Evolutionary conservation across 176 grass and related monocot genomes (phyloP).

Genomic region (Oryza meyeriana): DNA sequence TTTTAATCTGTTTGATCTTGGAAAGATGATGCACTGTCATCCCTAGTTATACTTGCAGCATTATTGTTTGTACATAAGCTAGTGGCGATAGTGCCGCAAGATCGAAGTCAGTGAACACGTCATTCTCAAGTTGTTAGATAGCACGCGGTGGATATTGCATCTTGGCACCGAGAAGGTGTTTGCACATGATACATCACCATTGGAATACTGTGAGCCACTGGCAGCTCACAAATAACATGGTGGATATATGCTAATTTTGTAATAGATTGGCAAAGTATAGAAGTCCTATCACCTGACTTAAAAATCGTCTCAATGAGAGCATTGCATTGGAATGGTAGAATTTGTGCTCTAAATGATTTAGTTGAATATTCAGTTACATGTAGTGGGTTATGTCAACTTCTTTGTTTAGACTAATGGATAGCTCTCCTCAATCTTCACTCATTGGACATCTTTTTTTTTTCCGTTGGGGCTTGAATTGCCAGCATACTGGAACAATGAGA

Average conservation of each 20-base stretch:
- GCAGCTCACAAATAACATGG: not conserved
- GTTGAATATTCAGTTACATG: constrained; percentile 5
- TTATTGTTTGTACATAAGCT: not conserved
- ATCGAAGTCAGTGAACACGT: not conserved
- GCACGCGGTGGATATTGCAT: not conserved
- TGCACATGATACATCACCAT: not conserved
- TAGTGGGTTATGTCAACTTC: constrained; percentile 1
- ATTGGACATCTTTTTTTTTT: constrained; percentile 27
- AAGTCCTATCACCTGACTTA: not conserved
- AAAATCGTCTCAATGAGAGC: not conserved
- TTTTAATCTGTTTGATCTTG: not conserved
- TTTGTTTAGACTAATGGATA: constrained; percentile 17
- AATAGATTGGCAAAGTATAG: not conserved
- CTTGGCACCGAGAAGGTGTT: not conserved
- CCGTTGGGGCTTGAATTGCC: constrained; percentile 25
- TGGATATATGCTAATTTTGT: not conserved
- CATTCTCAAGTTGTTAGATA: constrained; percentile 20
- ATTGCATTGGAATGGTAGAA: not conserved
- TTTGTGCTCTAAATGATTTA: not conserved
- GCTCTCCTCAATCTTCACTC: constrained; percentile 11
- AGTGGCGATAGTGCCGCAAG: not conserved
- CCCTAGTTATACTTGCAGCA: not conserved
- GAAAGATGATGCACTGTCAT: not conserved
- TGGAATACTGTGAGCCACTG: constrained; percentile 8
- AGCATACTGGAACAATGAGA: constrained; percentile 81